These are phyloP conservation scores for Leccinum angustisporum DNA, from an alignment of 1,284 basidiomycete species.

Conservation along the genomic window DNA sequence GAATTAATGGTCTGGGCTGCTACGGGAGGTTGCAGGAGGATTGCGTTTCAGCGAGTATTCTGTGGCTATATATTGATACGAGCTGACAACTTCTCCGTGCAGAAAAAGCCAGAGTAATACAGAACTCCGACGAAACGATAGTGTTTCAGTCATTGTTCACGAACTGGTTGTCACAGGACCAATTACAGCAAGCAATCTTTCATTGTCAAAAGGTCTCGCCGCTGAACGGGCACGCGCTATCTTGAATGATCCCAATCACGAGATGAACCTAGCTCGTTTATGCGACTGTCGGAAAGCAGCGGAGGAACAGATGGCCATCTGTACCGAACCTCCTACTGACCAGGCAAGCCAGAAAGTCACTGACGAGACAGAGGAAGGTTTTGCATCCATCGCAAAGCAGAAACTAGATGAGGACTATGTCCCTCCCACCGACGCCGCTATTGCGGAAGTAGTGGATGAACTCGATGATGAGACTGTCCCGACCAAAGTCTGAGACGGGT, in stretches of 20 bases:
- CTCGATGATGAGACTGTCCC: conserved; percentile 19
- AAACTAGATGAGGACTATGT: conserved; percentile 30
- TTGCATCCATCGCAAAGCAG: conserved; percentile 32
- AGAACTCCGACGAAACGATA: conserved; percentile 47
- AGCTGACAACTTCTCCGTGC: conserved; percentile 14
- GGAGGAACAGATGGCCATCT: conserved; percentile 19
- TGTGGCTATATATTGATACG: background rate
- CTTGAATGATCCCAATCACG: conserved; percentile 47
- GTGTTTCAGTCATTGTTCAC: conserved; percentile 58
- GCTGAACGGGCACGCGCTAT: conserved; percentile 57
- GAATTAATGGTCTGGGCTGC: conserved; percentile 65
- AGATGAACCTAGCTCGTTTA: conserved; percentile 45
- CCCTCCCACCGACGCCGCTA: conserved; percentile 7
- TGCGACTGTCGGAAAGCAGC: conserved; percentile 49
- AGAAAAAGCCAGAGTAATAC: conserved; percentile 51
- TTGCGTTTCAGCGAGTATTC: conserved; percentile 45
- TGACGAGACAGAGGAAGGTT: conserved; percentile 37
- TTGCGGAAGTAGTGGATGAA: conserved; percentile 28
- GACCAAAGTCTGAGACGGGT: conserved; percentile 11
- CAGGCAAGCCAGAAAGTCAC: conserved; percentile 20
- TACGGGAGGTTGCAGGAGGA: conserved; percentile 51
- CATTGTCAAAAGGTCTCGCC: conserved; percentile 63
- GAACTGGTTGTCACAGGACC: conserved; percentile 57
- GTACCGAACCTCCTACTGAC: conserved; percentile 20
- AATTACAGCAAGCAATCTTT: conserved; percentile 51